Base-by-base conservation (phyloP, 305 asterid species). In the Fraxinus dipetala region DNA sequence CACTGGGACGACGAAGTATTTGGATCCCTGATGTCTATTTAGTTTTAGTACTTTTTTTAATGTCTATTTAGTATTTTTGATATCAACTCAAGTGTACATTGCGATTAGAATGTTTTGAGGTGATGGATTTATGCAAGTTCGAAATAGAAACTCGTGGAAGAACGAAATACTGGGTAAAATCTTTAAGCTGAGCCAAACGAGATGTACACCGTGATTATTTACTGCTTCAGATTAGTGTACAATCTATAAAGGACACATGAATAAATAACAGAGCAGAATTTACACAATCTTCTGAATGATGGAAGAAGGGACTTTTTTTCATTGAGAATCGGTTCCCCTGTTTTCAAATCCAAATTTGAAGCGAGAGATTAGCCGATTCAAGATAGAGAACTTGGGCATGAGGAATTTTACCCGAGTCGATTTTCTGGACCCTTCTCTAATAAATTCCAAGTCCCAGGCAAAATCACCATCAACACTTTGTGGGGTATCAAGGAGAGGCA, bases 1-100 rank as follows among this genome's bases (percentile, higher is more conserved):
- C 98, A 34, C 98, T 6, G 98, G 98, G 72, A 94, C 97, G 40
- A 92, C 91, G 94, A 96, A 96, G 32, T 94, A 92, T 83, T 87
- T 91, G 83, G 98, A 94, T 84, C 96, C 91, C 88, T 74, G 98
- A 92, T 83, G 97, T 92, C 34, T 94, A 51, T 16, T 90, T 77
- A 91, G 97, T 45, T 90, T 90, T 74, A 95, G 98, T 65, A 92
- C 92, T 77, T 85, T 92, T 45, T 45, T 13, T 4, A 5, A 38
- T 10, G 14, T 40, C 48, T 10, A 40, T 40, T 40, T 40, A 10
- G 48, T 40, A 40, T 38, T 40, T 40, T 51, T 51, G 72, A 65
- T 26, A 65, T n/a, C 73, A 65, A 11, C 31, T 65, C 35, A 24
- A 65, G 73, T 11, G n/a, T 22, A 14, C 34, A 65, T 4, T 54